These are phyloP conservation scores for Aspergillus sp. DNA, from an alignment of 2,329 filamentous ascomycete genomes.

Conservation along the genomic window DNA sequence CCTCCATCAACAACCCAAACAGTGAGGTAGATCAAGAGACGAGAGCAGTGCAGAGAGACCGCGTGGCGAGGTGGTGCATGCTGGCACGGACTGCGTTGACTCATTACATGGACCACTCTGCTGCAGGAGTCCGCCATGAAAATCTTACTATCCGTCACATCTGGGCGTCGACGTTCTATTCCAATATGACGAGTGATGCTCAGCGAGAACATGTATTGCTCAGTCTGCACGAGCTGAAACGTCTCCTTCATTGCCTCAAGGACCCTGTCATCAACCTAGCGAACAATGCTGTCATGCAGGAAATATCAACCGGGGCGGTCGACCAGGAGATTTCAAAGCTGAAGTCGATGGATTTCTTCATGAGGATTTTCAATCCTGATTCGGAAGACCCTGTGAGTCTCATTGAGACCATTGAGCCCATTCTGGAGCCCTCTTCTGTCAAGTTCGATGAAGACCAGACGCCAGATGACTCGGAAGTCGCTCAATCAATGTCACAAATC, in stretches of 20 bases:
- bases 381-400: conserved; percentile 76
- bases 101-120: conserved; percentile 34
- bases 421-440: conserved; percentile 66
- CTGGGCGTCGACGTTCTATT: conserved; percentile 64
- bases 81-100: conserved; percentile 56
- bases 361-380: conserved; percentile 82
- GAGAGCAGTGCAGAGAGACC: conserved; percentile 56
- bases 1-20: conserved; percentile 60
- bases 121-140: conserved; percentile 30
- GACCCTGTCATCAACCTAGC: conserved; percentile 60
- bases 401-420: conserved; percentile 89
- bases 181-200: conserved; percentile 56
- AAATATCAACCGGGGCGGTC: conserved; percentile 77
- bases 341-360: conserved; percentile 95
- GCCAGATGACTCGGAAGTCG: conserved; percentile 24
- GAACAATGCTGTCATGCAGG: conserved; percentile 87
- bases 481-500: conserved; percentile 53
- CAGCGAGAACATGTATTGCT: conserved; percentile 60
- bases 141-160: conserved; percentile 60
- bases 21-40: conserved; percentile 55
- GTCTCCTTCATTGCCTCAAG: conserved; percentile 49
- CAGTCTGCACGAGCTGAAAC: conserved; percentile 63
- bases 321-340: conserved; percentile 89
- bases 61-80: conserved; percentile 60
- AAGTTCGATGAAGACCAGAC: conserved; percentile 23